Conservation (phyloP, 352 stramenopile species). For the Pythium pectinolyticum region DNA sequence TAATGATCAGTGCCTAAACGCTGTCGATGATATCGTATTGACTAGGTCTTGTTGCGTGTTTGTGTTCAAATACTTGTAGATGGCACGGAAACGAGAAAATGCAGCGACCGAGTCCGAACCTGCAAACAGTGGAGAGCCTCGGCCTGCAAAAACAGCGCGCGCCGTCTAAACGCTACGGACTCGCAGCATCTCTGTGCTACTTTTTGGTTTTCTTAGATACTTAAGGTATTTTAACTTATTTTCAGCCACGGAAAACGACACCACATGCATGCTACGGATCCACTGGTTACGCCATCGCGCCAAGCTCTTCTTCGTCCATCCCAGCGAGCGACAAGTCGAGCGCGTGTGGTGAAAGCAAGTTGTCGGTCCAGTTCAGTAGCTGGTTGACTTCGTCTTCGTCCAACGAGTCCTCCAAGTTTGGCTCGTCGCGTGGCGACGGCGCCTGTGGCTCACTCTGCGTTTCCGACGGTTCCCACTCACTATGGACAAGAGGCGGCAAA, state of each 20-base stretch:
- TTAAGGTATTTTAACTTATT: constrained; percentile 22
- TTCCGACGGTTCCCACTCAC: constrained; percentile 24
- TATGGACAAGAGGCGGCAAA: background rate
- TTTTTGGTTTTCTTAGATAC: too few species aligned
- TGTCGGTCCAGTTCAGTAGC: constrained; percentile 81
- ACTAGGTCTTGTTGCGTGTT: background rate
- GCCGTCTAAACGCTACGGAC: constrained; percentile 1
- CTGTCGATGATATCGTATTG: constrained; percentile 5
- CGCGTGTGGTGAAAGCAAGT: constrained; percentile 43
- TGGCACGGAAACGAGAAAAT: constrained; percentile 24
- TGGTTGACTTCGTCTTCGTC: constrained; percentile 79
- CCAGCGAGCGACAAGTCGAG: constrained; percentile 41
- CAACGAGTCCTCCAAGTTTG: constrained; percentile 57
- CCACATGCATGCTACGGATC: background rate
- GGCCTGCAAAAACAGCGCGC: constrained; percentile 18
- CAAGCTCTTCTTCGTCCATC: constrained; percentile 35
- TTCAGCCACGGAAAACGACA: background rate
- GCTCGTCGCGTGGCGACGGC: constrained; percentile 8
- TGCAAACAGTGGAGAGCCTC: background rate
- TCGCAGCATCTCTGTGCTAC: too few species aligned
- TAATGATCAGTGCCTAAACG: too few species aligned
- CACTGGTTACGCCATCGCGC: constrained; percentile 19
- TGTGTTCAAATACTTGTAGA: background rate
- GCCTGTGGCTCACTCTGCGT: constrained; percentile 18
- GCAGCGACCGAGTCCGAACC: background rate